A percentile compares a stretch with the other conserved stretches of the same genome.
Conservation (phyloP, 495 filamentous ascomycete species). For the Penicillium herquei region DNA sequence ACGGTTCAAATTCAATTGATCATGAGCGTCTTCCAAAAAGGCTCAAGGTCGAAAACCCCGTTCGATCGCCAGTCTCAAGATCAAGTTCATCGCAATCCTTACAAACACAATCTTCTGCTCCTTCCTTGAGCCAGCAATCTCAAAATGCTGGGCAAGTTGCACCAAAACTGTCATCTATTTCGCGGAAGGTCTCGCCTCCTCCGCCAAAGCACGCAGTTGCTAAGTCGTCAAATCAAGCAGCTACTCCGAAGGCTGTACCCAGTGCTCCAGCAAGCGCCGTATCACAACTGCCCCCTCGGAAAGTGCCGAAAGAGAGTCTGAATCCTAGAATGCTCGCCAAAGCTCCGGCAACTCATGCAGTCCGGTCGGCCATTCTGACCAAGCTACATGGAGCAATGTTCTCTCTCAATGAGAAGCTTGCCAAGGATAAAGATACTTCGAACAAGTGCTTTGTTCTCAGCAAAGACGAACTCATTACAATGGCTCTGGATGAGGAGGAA, state of each 20-base stretch:
- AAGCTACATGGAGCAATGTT: slow-evolving; percentile 72
- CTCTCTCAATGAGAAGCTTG: slow-evolving; percentile 62
- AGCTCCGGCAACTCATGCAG: slow-evolving; percentile 67
- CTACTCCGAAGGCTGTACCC: background rate
- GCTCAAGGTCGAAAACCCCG: slow-evolving; percentile 39
- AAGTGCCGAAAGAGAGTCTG: slow-evolving; percentile 51
- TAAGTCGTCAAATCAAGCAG: background rate
- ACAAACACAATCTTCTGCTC: background rate
- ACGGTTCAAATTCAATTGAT: background rate
- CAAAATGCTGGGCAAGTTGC: background rate
- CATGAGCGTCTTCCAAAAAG: slow-evolving; percentile 8
- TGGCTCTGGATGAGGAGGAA: slow-evolving; percentile 85
- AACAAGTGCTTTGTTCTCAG: slow-evolving; percentile 61
- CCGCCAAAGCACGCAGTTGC: slow-evolving; percentile 20
- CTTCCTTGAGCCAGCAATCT: background rate
- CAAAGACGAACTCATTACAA: slow-evolving; percentile 67
- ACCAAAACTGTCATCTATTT: slow-evolving; percentile 19
- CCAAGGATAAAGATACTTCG: slow-evolving; percentile 48
- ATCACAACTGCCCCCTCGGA: slow-evolving; percentile 30
- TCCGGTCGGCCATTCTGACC: slow-evolving; percentile 64
- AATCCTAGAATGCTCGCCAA: slow-evolving; percentile 78
- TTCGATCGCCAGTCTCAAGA: slow-evolving; percentile 13
- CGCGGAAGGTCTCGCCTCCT: slow-evolving; percentile 43
- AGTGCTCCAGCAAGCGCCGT: background rate
- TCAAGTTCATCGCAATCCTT: background rate